Conservation (phyloP, 148 eudicot genomes). For the Silene uniflora region DNA sequence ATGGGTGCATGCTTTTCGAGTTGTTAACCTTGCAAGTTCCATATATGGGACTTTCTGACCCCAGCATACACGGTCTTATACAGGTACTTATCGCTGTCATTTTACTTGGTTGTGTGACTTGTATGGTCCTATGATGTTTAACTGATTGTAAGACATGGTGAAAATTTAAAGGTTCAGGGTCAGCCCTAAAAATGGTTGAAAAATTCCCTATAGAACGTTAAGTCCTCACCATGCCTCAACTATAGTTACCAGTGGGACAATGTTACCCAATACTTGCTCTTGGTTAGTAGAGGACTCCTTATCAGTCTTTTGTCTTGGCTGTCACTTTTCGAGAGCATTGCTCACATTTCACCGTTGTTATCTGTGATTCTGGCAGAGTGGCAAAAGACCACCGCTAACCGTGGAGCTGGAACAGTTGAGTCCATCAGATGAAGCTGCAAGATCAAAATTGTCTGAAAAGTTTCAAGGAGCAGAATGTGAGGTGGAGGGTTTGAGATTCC, state of each 20-base stretch:
- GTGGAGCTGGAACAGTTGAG: slow-evolving; percentile 44
- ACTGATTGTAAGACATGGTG: too few species aligned
- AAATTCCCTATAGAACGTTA: background rate
- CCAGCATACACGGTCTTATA: slow-evolving; percentile 56
- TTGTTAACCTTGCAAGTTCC: slow-evolving; percentile 77
- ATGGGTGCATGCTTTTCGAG: slow-evolving; percentile 84
- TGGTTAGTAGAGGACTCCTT: background rate
- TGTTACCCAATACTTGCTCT: background rate
- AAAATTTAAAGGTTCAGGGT: background rate
- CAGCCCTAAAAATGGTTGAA: background rate
- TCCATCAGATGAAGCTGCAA: slow-evolving; percentile 31
- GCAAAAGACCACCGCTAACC: slow-evolving; percentile 64
- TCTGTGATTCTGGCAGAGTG: slow-evolving; percentile 43
- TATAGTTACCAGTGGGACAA: too few species aligned
- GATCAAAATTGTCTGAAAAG: slow-evolving; percentile 33
- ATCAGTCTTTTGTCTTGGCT: background rate
- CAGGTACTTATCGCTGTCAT: slow-evolving; percentile 35
- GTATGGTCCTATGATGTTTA: background rate
- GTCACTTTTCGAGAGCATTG: background rate
- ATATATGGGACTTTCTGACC: slow-evolving; percentile 58
- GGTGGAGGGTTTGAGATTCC: slow-evolving; percentile 45
- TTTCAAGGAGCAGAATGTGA: slow-evolving; percentile 37
- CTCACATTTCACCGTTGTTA: background rate
- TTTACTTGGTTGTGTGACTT: background rate
- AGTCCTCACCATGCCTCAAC: background rate